Percentiles rank a stretch among this genome's conserved stretches.
Conservation (phyloP, 1,139 yeast species). For the Suhomyces taliae region DNA sequence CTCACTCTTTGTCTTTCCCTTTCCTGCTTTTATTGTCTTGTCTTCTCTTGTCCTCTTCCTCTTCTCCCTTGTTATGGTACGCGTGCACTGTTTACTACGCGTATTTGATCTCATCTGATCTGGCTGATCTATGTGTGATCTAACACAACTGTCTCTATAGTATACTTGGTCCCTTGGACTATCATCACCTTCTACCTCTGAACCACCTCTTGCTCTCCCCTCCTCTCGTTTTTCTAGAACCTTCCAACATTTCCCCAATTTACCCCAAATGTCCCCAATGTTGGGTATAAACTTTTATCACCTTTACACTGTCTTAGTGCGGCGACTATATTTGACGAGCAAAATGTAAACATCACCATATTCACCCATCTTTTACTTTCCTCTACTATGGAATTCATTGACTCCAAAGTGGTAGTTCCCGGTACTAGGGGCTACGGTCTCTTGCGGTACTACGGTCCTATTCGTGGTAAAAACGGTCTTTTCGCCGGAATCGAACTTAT, state of each 20-base stretch:
- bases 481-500: conserved; percentile 86
- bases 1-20: too few species aligned
- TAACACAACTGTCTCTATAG: too few species aligned
- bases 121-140: too few species aligned
- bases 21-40: too few species aligned
- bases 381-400: conserved; percentile 22
- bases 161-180: too few species aligned
- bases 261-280: background rate
- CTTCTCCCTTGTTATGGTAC: too few species aligned
- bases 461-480: conserved; percentile 69
- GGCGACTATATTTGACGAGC: background rate
- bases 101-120: too few species aligned
- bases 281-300: background rate
- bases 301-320: background rate
- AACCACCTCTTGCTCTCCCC: background rate
- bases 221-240: background rate
- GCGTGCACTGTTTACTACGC: too few species aligned
- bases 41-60: too few species aligned
- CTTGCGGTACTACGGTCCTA: conserved; percentile 70
- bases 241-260: background rate
- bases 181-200: background rate
- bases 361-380: background rate
- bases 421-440: conserved; percentile 57
- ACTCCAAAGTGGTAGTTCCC: conserved; percentile 41
- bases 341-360: background rate